phyloP scores from a whole-genome alignment of 495 filamentous ascomycete species.

The Daldinia loculata region DNA sequence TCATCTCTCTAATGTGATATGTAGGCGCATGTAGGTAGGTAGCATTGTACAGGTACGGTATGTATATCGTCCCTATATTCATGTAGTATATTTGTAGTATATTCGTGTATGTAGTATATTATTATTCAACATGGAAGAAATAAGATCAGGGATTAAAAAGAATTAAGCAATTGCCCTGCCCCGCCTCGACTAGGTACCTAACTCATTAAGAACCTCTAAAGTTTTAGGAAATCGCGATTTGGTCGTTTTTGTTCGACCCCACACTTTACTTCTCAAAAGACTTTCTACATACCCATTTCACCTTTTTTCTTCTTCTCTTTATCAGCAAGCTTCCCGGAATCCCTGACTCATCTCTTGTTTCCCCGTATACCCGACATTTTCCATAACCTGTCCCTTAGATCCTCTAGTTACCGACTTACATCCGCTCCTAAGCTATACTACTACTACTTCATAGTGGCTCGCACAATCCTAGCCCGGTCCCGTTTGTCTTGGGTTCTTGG shows the following conservation, averaged over 20 bases:
- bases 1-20: constrained; percentile 3
- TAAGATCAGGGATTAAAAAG: constrained; percentile 27
- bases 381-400: constrained; percentile 3
- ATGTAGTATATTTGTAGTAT: not conserved
- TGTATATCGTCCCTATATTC: not conserved
- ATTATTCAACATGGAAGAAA: constrained; percentile 3
- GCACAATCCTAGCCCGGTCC: constrained; percentile 21
- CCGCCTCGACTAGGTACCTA: not conserved
- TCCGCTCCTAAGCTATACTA: constrained; percentile 6
- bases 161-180: constrained; percentile 25
- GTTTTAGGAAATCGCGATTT: constrained; percentile 36
- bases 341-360: constrained; percentile 30
- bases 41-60: not conserved
- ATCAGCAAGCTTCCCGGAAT: not conserved
- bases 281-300: constrained; percentile 8
- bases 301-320: not conserved
- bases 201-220: not conserved
- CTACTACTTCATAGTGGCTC: constrained; percentile 26
- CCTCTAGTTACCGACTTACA: not conserved
- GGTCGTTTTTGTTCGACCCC: constrained; percentile 22
- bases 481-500: constrained; percentile 32
- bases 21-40: constrained; percentile 2
- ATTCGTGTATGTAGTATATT: constrained; percentile 4
- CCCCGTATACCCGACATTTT: constrained; percentile 24
- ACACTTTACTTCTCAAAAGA: constrained; percentile 30